Evolutionary conservation across 495 filamentous ascomycete species (phyloP), one percentile per base, ranked within the genome.

Genomic region (Penicillium subrubescens): DNA sequence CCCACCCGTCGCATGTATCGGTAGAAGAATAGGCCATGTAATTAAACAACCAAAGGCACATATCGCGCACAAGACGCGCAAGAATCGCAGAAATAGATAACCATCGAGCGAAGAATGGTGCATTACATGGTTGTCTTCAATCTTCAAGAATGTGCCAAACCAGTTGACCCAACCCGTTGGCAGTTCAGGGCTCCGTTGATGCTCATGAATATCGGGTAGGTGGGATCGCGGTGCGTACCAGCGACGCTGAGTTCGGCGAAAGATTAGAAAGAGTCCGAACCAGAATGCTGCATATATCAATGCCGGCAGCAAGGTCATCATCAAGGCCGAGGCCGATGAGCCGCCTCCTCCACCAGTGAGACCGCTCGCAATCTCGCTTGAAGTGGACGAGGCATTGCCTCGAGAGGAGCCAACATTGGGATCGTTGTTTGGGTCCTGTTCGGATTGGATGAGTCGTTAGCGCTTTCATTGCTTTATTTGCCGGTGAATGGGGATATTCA

Each of bases 181-280:
- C n/a, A 82, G 62, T 50, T 80, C 71, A 6, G 78, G 79, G 46
- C 65, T 81, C 31, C 74, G 72, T 58, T 80, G 68, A 71, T 83
- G 83, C 48, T 90, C 81, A 43, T 85, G 84, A 63, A 93, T 73
- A 68, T 81, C 89, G 29, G 90, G 89, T 29, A 97, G 69, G 75
- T 94, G 94, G 8, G 90, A 92, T 75, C 92, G 83, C 0, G 93
- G 93, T 12, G 90, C 87, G 78, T 97, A 97, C 80, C 86, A 90
- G 62, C 92, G 86, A 34, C 84, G 82, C 52, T 94, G 87, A 39
- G 85, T 89, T 63, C 81, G 83, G 52, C 93, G 86, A 63, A 94
- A 82, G 61, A 93, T 77, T 54, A 95, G 72, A 80, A 97, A 97
- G 51, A 94, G 71, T 31, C 75, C 71, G 44, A 93, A 67, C 76